A percentile compares a stretch with the other conserved stretches of the same genome.
Conservation (phyloP, 2,329 filamentous ascomycete genomes). For the Chaetomium strumarium region DNA sequence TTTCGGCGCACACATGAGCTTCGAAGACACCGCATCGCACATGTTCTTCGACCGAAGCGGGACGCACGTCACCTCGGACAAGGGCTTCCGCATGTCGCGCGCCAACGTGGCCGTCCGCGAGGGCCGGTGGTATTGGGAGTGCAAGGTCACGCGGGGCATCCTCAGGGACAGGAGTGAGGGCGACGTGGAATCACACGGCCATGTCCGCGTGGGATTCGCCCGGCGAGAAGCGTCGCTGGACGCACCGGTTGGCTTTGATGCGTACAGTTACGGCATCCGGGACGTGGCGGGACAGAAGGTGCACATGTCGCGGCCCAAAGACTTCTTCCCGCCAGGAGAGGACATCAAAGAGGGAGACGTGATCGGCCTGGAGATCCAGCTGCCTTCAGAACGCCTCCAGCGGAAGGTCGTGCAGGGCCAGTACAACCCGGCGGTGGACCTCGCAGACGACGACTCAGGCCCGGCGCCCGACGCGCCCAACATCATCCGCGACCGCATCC, state of each 20-base stretch:
- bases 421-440: conserved; percentile 80
- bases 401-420: conserved; percentile 80
- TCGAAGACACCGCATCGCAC: conserved; percentile 82
- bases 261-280: conserved; percentile 89
- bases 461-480: conserved; percentile 59
- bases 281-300: conserved; percentile 88
- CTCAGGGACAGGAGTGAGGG: conserved; percentile 40
- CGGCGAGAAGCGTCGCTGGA: conserved; percentile 75
- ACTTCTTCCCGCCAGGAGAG: conserved; percentile 75
- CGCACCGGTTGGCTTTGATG: conserved; percentile 78
- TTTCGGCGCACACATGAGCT: conserved; percentile 78
- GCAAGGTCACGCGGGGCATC: conserved; percentile 77
- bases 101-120: conserved; percentile 88
- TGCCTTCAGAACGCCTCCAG: conserved; percentile 80
- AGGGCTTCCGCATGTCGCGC: conserved; percentile 85
- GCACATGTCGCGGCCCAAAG: conserved; percentile 87
- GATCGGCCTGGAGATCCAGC: conserved; percentile 84
- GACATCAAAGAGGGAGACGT: conserved; percentile 86
- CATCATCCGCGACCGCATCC: conserved; percentile 89
- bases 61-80: conserved; percentile 77
- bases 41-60: conserved; percentile 76
- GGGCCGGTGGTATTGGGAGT: conserved; percentile 91
- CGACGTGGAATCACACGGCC: conserved; percentile 48
- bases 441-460: conserved; percentile 50
- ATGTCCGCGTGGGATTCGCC: conserved; percentile 82